phyloP scores from a whole-genome alignment of 176 grass and related monocot genomes.

The Elymus sibiricus region DNA sequence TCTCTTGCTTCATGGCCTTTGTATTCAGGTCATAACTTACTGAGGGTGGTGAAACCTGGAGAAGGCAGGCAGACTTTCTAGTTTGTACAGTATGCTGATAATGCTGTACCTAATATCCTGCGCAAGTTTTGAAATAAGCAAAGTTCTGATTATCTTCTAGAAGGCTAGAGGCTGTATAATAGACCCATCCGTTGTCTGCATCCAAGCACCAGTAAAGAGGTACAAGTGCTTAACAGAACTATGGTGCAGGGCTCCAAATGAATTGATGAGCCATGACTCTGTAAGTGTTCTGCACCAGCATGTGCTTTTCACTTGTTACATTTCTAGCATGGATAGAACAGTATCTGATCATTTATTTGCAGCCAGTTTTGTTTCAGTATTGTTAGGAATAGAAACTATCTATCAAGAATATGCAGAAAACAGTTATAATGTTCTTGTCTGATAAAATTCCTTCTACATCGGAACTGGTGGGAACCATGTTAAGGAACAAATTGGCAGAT shows the following conservation, averaged over 20 bases:
- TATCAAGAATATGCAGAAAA: constrained; percentile 26
- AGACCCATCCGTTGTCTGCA: constrained; percentile 19
- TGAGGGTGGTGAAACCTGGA: constrained; percentile 13
- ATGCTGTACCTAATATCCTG: constrained; percentile 12
- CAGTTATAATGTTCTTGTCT: constrained; percentile 10
- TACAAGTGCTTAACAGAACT: constrained; percentile 23
- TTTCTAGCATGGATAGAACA: constrained; percentile 35
- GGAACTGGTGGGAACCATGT: constrained; percentile 25
- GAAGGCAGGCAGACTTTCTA: constrained; percentile 21
- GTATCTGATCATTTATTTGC: constrained; percentile 32
- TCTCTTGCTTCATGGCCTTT: constrained; percentile 26
- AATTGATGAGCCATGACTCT: constrained; percentile 39
- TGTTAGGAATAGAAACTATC: constrained; percentile 29
- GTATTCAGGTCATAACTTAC: constrained; percentile 26
- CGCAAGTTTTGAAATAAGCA: constrained; percentile 26
- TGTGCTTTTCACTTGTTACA: constrained; percentile 39
- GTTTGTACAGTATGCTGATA: constrained; percentile 32
- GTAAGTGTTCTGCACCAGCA: constrained; percentile 49
- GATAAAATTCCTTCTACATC: constrained; percentile 20
- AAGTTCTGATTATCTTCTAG: constrained; percentile 26
- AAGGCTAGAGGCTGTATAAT: constrained; percentile 9
- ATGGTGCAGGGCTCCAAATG: constrained; percentile 25
- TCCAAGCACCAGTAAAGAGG: constrained; percentile 14
- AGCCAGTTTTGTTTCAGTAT: constrained; percentile 33
- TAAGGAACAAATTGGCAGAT: constrained; percentile 27